Conservation (phyloP, 1,139 yeast genomes). For the Taphrina wiesneri region DNA sequence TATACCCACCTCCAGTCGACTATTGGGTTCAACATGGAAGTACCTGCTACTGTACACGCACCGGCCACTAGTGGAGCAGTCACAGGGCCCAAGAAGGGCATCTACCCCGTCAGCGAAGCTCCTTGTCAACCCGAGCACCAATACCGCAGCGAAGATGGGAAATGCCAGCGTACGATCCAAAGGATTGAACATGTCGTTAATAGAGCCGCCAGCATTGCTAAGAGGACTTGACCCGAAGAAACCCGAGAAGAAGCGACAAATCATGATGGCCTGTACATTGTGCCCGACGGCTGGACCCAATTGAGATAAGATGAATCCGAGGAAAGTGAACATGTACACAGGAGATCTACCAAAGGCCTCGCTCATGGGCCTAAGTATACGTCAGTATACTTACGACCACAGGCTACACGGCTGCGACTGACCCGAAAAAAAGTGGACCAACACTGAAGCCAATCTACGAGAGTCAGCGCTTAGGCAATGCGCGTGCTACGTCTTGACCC, state of each 20-base stretch:
- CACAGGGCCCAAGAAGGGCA: constrained; percentile 11
- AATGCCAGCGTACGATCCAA: constrained; percentile 61
- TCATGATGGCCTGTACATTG: constrained; percentile 55
- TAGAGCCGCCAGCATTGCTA: constrained; percentile 84
- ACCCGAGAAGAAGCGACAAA: constrained; percentile 77
- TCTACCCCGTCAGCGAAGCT: not conserved
- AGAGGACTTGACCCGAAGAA: constrained; percentile 79
- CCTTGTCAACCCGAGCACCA: no score
- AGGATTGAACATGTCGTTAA: constrained; percentile 70
- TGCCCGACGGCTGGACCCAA: constrained; percentile 49
- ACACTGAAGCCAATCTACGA: not conserved
- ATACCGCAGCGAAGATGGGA: constrained; percentile 50
- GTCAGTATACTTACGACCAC: constrained; percentile 45
- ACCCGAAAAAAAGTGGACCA: not conserved
- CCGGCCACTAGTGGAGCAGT: constrained; percentile 6
- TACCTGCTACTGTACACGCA: constrained; percentile 13
- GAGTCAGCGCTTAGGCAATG: not conserved
- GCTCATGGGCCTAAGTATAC: constrained; percentile 51
- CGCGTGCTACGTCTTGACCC: constrained; percentile 46
- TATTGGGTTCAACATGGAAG: constrained; percentile 1
- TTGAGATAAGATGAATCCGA: constrained; percentile 64
- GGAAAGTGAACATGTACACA: constrained; percentile 50
- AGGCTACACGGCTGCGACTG: not conserved
- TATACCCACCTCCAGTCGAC: constrained; percentile 50
- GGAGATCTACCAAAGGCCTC: constrained; percentile 53